Evolutionary conservation across 441 rosid species (phyloP), one percentile per base, ranked within the genome.

Genomic region (Jatropha podagrica): DNA sequence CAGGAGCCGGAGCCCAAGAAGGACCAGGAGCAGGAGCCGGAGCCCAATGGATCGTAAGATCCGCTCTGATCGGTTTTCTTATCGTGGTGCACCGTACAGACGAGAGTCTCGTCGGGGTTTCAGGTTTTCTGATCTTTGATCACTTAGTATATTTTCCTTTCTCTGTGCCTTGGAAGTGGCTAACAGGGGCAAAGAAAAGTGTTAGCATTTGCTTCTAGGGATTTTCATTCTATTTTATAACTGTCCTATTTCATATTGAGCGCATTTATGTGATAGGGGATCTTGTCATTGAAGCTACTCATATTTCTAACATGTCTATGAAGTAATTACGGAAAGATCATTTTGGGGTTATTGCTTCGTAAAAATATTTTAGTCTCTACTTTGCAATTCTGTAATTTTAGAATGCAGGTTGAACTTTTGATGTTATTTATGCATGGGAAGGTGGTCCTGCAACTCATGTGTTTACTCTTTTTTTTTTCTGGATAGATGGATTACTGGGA

Each of bases 41-140:
- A 92, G 97, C 77, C 98, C 96, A 7, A 78, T 88, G 86, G 93
- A 85, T 87, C 95, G 97, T 76, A 94, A 85, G 83, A 90, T 94
- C 83, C 94, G 97, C 66, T 83, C 92, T 68, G 91, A 91, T 48
- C 92, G 94, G 55, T 79, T 83, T 78, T 87, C 98, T 52, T 94
- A 89, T 81, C 93, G 97, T 72, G 87, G 90, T 88, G 94, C 95
- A 78, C 97, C 97, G 64, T 94, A 90, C 88, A 81, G 88, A 77
- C 86, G 93, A 74, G 97, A 87, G 71, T 78, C 91, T 52, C 92
- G 86, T 76, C 91, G 88, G 87, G 84, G 92, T 81, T 92, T 86
- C 96, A 94, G 95, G 97, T 94, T 86, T 88, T 76, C 73, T 79
- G 77, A 65, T 78, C 76, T 82, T 76, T 44, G 52, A 68, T 76